A percentile compares a stretch with the other conserved stretches of the same genome.
These are phyloP conservation scores for Eutrema japonicum DNA, from an alignment of 345 rosid genomes.

Conservation along the genomic window DNA sequence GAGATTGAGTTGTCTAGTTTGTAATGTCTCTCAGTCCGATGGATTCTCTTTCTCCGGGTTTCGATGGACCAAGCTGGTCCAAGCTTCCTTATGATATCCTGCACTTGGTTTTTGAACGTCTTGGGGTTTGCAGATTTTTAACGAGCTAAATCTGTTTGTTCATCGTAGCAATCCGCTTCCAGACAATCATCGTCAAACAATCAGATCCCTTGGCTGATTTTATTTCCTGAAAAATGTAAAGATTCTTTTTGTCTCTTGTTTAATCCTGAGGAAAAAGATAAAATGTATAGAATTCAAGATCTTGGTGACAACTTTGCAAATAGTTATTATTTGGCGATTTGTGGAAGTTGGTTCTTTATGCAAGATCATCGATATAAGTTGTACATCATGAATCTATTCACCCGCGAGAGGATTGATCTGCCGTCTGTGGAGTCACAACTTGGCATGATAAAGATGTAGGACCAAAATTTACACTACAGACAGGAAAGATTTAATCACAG, in stretches of 20 bases:
- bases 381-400: conserved; percentile 11
- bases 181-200: neutral
- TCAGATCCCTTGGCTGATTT: conserved; percentile 26
- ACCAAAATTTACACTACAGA: too few species aligned
- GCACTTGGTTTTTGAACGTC: conserved; percentile 10
- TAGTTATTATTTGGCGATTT: conserved; percentile 4
- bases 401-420: conserved; percentile 10
- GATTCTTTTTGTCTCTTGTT: conserved; percentile 10
- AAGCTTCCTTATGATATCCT: conserved; percentile 12
- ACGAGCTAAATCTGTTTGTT: conserved; percentile 26
- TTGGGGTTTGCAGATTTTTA: conserved; percentile 18
- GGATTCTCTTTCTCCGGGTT: neutral
- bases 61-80: conserved; percentile 26
- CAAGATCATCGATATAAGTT: neutral
- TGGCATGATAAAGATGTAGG: conserved; percentile 8
- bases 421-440: neutral
- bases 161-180: conserved; percentile 8
- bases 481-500: too few species aligned
- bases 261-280: conserved; percentile 16
- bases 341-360: conserved; percentile 24
- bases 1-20: neutral
- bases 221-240: conserved; percentile 15
- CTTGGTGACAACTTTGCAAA: conserved; percentile 2
- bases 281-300: conserved; percentile 4
- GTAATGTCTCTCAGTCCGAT: neutral